A percentile compares a stretch with the other conserved stretches of the same genome.
Evolutionary conservation across 768 basidiomycete genomes (phyloP).

Genomic region (Auricularia heimuer): DNA sequence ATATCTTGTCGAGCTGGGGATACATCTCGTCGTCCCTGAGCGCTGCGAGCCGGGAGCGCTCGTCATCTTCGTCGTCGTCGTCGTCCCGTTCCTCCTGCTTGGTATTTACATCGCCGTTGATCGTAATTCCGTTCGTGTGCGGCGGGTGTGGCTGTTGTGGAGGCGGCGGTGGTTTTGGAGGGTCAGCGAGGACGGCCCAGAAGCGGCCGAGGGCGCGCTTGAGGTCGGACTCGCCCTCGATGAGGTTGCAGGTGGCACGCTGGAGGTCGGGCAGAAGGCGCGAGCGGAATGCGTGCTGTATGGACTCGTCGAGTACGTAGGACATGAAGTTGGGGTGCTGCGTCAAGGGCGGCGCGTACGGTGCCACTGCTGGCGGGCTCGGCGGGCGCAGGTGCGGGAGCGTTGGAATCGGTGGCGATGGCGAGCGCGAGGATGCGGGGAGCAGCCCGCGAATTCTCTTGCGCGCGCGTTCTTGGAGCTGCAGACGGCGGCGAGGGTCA

Average conservation of each 20-base stretch:
- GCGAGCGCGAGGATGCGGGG: conserved; percentile 45
- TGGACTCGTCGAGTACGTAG: conserved; percentile 76
- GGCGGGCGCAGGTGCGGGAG: conserved; percentile 71
- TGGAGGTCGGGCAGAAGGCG: conserved; percentile 70
- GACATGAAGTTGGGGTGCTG: conserved; percentile 73
- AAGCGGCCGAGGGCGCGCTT: conserved; percentile 65
- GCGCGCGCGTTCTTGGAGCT: conserved; percentile 78
- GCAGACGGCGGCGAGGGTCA: conserved; percentile 2
- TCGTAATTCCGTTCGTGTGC: conserved; percentile 28
- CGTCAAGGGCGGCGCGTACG: conserved; percentile 57
- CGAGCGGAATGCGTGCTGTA: conserved; percentile 77
- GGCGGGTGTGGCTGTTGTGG: neutral
- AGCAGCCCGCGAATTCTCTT: conserved; percentile 66
- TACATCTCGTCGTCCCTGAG: conserved; percentile 61
- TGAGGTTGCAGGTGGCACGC: conserved; percentile 69
- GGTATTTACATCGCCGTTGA: conserved; percentile 43
- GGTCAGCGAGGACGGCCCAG: conserved; percentile 71
- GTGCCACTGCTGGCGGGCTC: conserved; percentile 67
- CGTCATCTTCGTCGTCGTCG: conserved; percentile 29
- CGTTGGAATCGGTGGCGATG: conserved; percentile 47
- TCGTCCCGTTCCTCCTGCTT: conserved; percentile 63
- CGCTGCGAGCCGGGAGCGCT: conserved; percentile 21
- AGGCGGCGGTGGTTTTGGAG: conserved; percentile 1
- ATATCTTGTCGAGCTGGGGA: conserved; percentile 53
- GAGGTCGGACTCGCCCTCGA: conserved; percentile 72